Evolutionary conservation across 176 grass and related monocot species (phyloP), one percentile per base, ranked within the genome.

Genomic region (Bolboschoenus planiculmis): DNA sequence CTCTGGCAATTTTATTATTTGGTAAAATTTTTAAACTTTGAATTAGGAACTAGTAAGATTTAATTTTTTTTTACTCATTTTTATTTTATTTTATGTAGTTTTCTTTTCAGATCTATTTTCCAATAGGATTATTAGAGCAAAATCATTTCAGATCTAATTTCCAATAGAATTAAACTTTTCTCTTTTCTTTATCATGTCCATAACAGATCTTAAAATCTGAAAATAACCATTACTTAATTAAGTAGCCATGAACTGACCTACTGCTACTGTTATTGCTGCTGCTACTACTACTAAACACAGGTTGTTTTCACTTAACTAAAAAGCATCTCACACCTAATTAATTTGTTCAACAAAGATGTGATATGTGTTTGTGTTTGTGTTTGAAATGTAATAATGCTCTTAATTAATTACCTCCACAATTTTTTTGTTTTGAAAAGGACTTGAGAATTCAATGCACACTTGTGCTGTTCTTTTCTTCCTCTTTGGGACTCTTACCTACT

Each of bases 341-440:
- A 27, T 7, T 21, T 74, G 33, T 46, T 44, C 68, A 74, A 15
- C 8, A 47, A 47, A 46, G 10, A 2, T 48, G 9, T 1, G 0
- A 48, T 74, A 5, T 47, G 24, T 47, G 23, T 74, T 35, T 67
- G 24, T 47, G 23, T 74, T 35, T 67, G 13, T 15, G 18, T 39
- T 67, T 67, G 31, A 37, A 67, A 4, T 67, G 63, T 26, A 1
- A 39, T 20, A 39, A n/a, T 67, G 34, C 16, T 67, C 13, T 66
- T 27, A 66, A 66, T 53, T 53, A 53, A 53, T 16, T 10, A 16
- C 50, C 59, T 51, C 47, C 13, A 51, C 26, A 46, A 23, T 30
- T 27, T 34, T 78, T 59, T 33, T 33, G 40, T 66, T 50, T 18
- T 66, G 80, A 82, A 82, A 80, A 61, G 23, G 80, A 82, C 80